A percentile compares a stretch with the other conserved stretches of the same genome.
Evolutionary conservation across 106 monocot species (phyloP).

Genomic region (Triglochin maritima): DNA sequence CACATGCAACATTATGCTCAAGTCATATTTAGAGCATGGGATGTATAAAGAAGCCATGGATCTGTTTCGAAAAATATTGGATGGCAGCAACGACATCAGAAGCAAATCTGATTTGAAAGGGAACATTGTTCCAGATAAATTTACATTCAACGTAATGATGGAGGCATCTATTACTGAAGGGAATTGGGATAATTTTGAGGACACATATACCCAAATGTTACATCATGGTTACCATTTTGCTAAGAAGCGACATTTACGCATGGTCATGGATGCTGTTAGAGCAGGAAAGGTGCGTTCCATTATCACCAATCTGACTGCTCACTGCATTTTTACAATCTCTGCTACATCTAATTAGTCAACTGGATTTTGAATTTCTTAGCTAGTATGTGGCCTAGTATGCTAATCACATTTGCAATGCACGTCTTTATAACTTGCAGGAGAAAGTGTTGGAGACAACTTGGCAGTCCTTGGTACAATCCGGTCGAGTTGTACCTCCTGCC

Average conservation of each 20-base stretch:
- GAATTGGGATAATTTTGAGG: constrained; percentile 75
- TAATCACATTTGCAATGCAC: not conserved
- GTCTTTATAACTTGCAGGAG: constrained; percentile 26
- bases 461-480: constrained; percentile 43
- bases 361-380: not conserved
- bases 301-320: not conserved
- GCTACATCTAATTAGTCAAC: not conserved
- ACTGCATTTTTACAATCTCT: not conserved
- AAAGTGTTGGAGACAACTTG: constrained; percentile 57
- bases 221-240: constrained; percentile 64
- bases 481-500: constrained; percentile 48
- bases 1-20: constrained; percentile 91
- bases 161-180: constrained; percentile 42
- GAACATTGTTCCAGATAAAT: constrained; percentile 69
- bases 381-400: not conserved
- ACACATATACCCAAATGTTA: constrained; percentile 62
- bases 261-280: constrained; percentile 72
- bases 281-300: constrained; percentile 72
- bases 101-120: constrained; percentile 26
- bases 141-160: constrained; percentile 88
- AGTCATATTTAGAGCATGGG: constrained; percentile 58
- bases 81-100: constrained; percentile 26
- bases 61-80: constrained; percentile 61
- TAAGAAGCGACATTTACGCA: constrained; percentile 48
- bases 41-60: constrained; percentile 59